These are phyloP conservation scores for Sesbania bispinosa DNA, from an alignment of 306 rosid species.

Conservation along the genomic window DNA sequence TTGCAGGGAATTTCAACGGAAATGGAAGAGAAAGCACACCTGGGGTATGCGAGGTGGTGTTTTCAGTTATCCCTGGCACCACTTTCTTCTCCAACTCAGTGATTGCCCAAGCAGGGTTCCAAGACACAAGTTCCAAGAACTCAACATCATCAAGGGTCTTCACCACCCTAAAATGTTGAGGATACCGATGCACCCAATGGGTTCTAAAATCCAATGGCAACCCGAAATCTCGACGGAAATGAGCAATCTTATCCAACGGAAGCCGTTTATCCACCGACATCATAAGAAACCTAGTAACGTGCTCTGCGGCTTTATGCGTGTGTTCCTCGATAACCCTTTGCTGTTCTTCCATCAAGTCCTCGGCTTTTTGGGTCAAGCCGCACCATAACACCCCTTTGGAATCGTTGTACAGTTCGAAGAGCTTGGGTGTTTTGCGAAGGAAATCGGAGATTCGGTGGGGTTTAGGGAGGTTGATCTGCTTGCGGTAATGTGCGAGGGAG, in stretches of 20 bases:
- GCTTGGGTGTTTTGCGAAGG: conserved; percentile 56
- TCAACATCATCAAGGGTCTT: conserved; percentile 48
- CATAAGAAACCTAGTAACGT: conserved; percentile 71
- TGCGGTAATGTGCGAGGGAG: conserved; percentile 44
- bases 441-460: conserved; percentile 72
- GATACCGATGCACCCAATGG: conserved; percentile 64
- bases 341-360: conserved; percentile 54
- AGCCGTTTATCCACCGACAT: conserved; percentile 52
- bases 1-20: conserved; percentile 72
- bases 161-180: conserved; percentile 52
- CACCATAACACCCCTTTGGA: conserved; percentile 58
- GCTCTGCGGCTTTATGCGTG: conserved; percentile 63
- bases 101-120: conserved; percentile 79
- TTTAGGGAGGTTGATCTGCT: conserved; percentile 71
- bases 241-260: conserved; percentile 51
- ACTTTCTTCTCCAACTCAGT: conserved; percentile 80
- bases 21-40: conserved; percentile 47
- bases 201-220: conserved; percentile 37
- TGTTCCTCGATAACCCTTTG: conserved; percentile 37
- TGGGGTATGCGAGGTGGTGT: not conserved
- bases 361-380: conserved; percentile 61
- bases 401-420: conserved; percentile 63
- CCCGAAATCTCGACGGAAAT: conserved; percentile 41
- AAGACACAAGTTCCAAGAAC: conserved; percentile 72
- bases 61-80: conserved; percentile 23